Conservation (phyloP, 441 rosid genomes). For the Macaranga tanarius region DNA sequence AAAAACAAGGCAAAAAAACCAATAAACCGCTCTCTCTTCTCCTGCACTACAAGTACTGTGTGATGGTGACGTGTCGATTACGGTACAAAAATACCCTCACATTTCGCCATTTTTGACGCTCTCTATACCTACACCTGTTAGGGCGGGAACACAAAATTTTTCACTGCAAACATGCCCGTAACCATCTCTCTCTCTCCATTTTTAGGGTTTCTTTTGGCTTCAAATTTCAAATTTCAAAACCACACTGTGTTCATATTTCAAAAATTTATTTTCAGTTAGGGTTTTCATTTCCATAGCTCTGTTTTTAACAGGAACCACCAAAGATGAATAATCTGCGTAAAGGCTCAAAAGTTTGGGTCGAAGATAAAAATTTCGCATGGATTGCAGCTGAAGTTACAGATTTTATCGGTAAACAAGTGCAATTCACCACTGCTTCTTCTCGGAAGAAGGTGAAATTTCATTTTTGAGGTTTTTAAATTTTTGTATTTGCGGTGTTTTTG, state of each 20-base stretch:
- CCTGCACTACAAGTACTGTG: background rate
- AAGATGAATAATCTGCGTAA: conserved; percentile 54
- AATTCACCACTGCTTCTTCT: conserved; percentile 39
- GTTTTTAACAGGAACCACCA: conserved; percentile 29
- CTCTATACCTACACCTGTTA: conserved; percentile 26
- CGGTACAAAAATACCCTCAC: conserved; percentile 28
- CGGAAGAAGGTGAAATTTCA: conserved; percentile 58
- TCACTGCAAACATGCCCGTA: conserved; percentile 27
- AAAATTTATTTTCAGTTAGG: conserved; percentile 28
- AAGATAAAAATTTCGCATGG: conserved; percentile 86
- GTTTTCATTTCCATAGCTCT: conserved; percentile 6
- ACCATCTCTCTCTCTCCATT: conserved; percentile 2
- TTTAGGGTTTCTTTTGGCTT: conserved; percentile 13
- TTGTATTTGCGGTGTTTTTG: background rate
- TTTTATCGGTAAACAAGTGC: conserved; percentile 54
- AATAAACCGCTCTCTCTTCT: background rate
- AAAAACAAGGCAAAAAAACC: background rate
- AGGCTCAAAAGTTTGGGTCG: conserved; percentile 86
- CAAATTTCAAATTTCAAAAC: conserved; percentile 2
- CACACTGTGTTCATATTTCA: background rate
- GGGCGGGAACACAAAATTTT: conserved; percentile 56
- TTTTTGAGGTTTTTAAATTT: no score
- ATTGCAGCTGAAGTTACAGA: conserved; percentile 60
- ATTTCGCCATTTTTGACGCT: conserved; percentile 33
- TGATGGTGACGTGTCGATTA: conserved; percentile 42